These are phyloP conservation scores for Baorangia bicolor DNA, from an alignment of 768 basidiomycete species.

Conservation along the genomic window DNA sequence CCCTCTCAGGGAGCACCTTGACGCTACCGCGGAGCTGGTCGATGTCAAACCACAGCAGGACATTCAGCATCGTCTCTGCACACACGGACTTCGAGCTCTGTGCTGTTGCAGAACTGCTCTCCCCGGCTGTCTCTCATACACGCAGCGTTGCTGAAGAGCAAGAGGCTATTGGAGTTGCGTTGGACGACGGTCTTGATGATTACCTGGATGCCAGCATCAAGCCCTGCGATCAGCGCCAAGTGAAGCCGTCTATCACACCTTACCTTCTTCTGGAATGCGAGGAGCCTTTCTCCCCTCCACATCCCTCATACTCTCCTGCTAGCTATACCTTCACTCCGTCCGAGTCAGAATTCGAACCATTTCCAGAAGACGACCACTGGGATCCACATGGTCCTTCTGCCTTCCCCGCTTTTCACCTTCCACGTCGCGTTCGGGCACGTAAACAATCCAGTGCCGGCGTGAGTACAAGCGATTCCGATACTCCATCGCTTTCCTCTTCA, in stretches of 20 bases:
- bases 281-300: slow-evolving; percentile 30
- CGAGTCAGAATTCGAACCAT: slow-evolving; percentile 37
- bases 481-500: slow-evolving; percentile 49
- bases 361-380: slow-evolving; percentile 30
- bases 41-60: slow-evolving; percentile 32
- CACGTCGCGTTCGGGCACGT: slow-evolving; percentile 32
- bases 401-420: slow-evolving; percentile 32
- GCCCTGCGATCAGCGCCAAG: not conserved
- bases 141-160: slow-evolving; percentile 26
- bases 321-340: slow-evolving; percentile 21
- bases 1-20: slow-evolving; percentile 26
- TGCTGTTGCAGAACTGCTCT: slow-evolving; percentile 51
- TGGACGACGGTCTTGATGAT: slow-evolving; percentile 32
- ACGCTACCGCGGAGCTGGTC: slow-evolving; percentile 19
- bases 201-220: slow-evolving; percentile 29
- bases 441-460: slow-evolving; percentile 29
- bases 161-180: slow-evolving; percentile 16
- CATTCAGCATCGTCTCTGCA: slow-evolving; percentile 45
- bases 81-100: slow-evolving; percentile 49
- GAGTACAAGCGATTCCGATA: slow-evolving; percentile 41
- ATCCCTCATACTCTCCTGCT: slow-evolving; percentile 16
- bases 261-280: slow-evolving; percentile 33
- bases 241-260: slow-evolving; percentile 12
- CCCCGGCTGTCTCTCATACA: slow-evolving; percentile 31
- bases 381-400: slow-evolving; percentile 19